These are phyloP conservation scores for Pisolithus orientalis DNA, from an alignment of 768 basidiomycete species.

Conservation along the genomic window DNA sequence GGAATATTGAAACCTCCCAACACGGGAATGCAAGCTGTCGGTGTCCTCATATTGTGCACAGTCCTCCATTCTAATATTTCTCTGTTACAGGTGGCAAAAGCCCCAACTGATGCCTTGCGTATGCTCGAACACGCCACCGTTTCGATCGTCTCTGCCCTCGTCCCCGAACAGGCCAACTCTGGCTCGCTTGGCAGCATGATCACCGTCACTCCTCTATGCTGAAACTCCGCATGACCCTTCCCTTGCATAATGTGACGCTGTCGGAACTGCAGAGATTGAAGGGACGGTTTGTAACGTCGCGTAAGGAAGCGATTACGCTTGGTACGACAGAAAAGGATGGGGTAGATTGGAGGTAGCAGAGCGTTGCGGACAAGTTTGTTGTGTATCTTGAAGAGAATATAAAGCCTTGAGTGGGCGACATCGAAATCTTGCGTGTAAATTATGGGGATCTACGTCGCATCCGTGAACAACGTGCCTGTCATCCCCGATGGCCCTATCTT, in stretches of 20 bases:
- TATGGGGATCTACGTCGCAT: too few species aligned
- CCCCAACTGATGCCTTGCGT: conserved; percentile 84
- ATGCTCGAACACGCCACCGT: conserved; percentile 71
- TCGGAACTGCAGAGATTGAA: too few species aligned
- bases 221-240: conserved; percentile 51
- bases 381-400: conserved; percentile 68
- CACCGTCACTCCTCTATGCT: conserved; percentile 32
- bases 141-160: conserved; percentile 21
- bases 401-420: conserved; percentile 36
- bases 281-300: too few species aligned
- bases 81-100: conserved; percentile 56
- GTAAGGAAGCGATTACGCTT: too few species aligned
- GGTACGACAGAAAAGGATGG: too few species aligned
- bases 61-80: background rate
- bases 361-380: conserved; percentile 46
- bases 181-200: conserved; percentile 43
- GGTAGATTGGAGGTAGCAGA: too few species aligned
- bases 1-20: conserved; percentile 85
- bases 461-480: too few species aligned
- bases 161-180: conserved; percentile 54
- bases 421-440: too few species aligned
- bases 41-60: conserved; percentile 51
- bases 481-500: too few species aligned
- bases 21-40: conserved; percentile 42
- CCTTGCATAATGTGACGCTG: conserved; percentile 67